Base-by-base conservation (phyloP, 257 asterid genomes). In the Nicotiana attenuata region DNA sequence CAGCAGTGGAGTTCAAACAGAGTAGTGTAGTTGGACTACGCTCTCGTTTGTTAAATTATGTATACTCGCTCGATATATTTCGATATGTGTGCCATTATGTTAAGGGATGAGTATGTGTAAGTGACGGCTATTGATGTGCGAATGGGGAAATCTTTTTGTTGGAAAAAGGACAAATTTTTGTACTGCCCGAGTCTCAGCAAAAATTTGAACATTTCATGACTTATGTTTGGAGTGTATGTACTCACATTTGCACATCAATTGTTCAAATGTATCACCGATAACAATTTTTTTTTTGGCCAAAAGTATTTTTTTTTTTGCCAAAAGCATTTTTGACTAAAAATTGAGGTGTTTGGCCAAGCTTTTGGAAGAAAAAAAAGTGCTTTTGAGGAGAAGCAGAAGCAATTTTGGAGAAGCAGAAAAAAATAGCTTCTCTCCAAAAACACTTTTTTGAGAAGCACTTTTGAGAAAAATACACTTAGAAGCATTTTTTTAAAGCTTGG, bases 141-240 rank as follows among this genome's bases (percentile, higher is more conserved):
- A 7, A 7, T 2, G 10, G 66, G 75, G 83, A 59, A 45, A 22
- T 80, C 31, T 65, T 84, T 24, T 31, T 52, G 81, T 87, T 80
- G 84, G 71, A 78, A 88, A 81, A 87, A 90, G 31, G 84, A 82
- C 80, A 80, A 73, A 56, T 50, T 29, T 57, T 64, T 85, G 91
- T 93, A 88, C 94, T 90, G 94, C 94, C 93, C 93, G 82, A 90
- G 92, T 82, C 90, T 83, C 89, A 57, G 63, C 56, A 47, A 33
- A 28, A 73, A 45, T 47, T 73, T 71, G 78, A 71, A 71, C 57
- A 20, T 13, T 8, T 71, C 38, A 71, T 71, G 38, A 69, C 29
- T 4, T n/a, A n/a, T 59, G 65, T n/a, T 59, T 59, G 5, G 65
- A 3, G 65, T 19, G 65, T 59, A 55, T 17, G 60, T 55, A 55